phyloP scores from a whole-genome alignment of 2,329 filamentous ascomycete species.

The Tympanopsis confertula region DNA sequence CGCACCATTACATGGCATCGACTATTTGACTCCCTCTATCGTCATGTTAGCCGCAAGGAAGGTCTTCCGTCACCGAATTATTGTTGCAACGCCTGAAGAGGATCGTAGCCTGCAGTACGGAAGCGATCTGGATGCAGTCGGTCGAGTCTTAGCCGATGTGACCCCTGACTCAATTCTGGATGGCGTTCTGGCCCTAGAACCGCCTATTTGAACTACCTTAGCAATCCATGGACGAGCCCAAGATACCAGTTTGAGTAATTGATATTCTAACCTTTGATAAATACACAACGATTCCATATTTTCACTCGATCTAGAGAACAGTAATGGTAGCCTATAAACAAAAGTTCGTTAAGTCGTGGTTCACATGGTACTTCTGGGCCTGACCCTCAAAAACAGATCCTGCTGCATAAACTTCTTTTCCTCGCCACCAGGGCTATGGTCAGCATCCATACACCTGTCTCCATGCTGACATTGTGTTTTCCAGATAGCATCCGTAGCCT shows the following conservation, averaged over 20 bases:
- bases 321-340: too few relatives aligned
- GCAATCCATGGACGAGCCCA: too few relatives aligned
- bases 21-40: not conserved
- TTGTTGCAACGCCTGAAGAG: not conserved
- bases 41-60: not conserved
- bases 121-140: not conserved
- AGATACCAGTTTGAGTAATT: too few relatives aligned
- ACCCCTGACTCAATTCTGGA: not conserved
- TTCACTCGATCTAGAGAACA: too few relatives aligned
- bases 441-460: too few relatives aligned
- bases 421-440: not conserved
- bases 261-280: too few relatives aligned
- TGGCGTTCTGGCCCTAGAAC: not conserved
- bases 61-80: not conserved
- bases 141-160: not conserved
- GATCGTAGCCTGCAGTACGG: not conserved
- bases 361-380: too few relatives aligned
- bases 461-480: too few relatives aligned
- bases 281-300: too few relatives aligned
- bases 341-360: too few relatives aligned
- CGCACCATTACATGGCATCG: not conserved
- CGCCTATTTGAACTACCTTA: not conserved
- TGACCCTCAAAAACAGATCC: not conserved
- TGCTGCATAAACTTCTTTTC: not conserved
- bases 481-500: too few relatives aligned